Base-by-base conservation (phyloP, 768 basidiomycete genomes). In the Auricularia sp. region DNA sequence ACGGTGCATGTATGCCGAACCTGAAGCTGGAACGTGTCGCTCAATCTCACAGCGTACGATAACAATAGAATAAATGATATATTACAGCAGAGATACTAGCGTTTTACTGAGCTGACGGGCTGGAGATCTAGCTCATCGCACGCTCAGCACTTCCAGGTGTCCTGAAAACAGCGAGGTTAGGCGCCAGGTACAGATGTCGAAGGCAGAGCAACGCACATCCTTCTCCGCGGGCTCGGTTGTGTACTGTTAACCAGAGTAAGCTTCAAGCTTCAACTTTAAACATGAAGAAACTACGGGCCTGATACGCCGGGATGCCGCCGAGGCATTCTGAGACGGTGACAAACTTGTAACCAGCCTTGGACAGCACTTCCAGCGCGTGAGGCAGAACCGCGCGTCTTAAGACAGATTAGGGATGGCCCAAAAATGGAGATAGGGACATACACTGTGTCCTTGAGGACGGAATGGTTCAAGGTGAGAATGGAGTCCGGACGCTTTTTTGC, bases 321-420 rank as follows among this genome's bases (percentile, higher is more conserved):
- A 73, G 56, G 64, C 72, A 73, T 43, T 70, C 71, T 11, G 71
- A 68, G 23, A 73, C 68, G 4, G 71, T 72, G 59, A 67, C 70
- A 51, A 73, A 67, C n/a, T 43, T 65, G 68, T 72, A 72, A 14
- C 71, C 71, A 6, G 60, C 64, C 12, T 61, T 42, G 60, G 64
- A 64, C 29, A 72, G 66, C 33, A 54, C 62, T 47, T 65, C 39
- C 62, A 72, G 65, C 35, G 71, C 71, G 60, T 66, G 67, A 8
- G 71, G 71, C 12, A 71, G 44, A 42, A 71, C 67, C 21, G 64
- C 42, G 11, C 66, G 14, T 36, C 70, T 65, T 36, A 43, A 33
- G 35, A 33, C 3, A 47, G 39, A 42, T 42, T 16, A 16, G 65
- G 10, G 6, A 2, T 3, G 4, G 23, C 3, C 14, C 12, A 47